Base-by-base conservation (phyloP, 2,329 filamentous ascomycete species). In the Colletotrichum somersetense region DNA sequence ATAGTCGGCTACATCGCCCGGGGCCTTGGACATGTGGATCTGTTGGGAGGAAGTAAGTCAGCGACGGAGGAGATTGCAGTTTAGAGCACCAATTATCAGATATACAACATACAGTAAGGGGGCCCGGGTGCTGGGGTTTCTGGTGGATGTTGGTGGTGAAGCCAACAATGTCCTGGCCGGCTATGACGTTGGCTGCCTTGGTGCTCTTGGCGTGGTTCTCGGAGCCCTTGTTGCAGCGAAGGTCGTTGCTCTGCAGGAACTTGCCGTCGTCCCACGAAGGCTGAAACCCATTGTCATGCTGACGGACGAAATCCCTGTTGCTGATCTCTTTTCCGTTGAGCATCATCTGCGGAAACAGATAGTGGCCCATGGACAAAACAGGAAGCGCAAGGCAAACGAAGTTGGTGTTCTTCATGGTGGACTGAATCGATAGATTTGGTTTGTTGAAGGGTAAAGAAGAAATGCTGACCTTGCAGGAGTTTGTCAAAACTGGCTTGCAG, bases 1-100 rank as follows among this genome's bases (percentile, higher is more conserved):
- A 26, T 58, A 58, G 4, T 59, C 38, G 23, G 38, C 8, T 14
- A 59, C 56, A 4, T 59, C 56, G 1, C 56, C 56, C 6, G 56
- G 56, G 4, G 56, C 56, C 40, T 42, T 58, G 23, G 56, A 59
- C 48, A 52, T 52, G 14, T 26, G 48, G 14, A 52, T 52, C 48
- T 52, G 3, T 52, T 26, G 7, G 5, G 48, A 23, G 48, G 48
- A 16, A 52, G 3, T 7, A 52, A 23, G 23, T 52, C 23, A 52
- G 48, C 12, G 3, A 52, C n/a, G 23, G 6, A 26, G 48, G 23
- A 52, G 5, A 16, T 16, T 52, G 8, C 48, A 8, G n/a, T 26
- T 16, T 16, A 16, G 23, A 26, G n/a, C 12, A 16, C 20, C 3
- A 23, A 48, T 23, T 10, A 48, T 23, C 23, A 4, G 23, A 12